Evolutionary conservation across 139 green algal genomes (phyloP).

Genomic region (Coelastrella sp.): DNA sequence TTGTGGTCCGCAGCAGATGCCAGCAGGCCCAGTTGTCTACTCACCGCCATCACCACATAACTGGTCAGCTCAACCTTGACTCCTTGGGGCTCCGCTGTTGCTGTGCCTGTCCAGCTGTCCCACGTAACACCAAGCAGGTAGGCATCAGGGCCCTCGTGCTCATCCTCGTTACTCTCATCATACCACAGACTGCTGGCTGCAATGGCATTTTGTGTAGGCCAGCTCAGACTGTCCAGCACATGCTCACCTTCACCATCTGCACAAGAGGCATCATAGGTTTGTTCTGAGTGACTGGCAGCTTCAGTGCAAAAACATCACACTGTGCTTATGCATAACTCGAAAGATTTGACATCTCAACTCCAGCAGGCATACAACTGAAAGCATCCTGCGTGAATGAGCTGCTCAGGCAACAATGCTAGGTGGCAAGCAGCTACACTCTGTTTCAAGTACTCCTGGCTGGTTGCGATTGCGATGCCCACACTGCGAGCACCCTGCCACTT

Average conservation of each 20-base stretch:
- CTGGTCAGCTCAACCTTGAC: constrained; percentile 20
- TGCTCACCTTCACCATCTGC: constrained; percentile 30
- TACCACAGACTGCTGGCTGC: constrained; percentile 19
- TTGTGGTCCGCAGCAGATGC: background rate
- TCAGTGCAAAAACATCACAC: too few relatives aligned
- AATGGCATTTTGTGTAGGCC: constrained; percentile 6
- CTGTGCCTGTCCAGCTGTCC: constrained; percentile 23
- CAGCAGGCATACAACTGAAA: too few relatives aligned
- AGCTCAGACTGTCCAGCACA: constrained; percentile 28
- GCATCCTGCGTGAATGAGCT: too few relatives aligned
- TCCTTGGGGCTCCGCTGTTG: constrained; percentile 15
- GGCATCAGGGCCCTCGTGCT: constrained; percentile 22
- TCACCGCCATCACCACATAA: constrained; percentile 14
- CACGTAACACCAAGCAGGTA: constrained; percentile 38
- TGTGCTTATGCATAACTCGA: too few relatives aligned
- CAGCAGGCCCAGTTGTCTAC: too few relatives aligned
- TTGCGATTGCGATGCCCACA: background rate
- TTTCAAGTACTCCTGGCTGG: too few relatives aligned
- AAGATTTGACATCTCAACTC: too few relatives aligned
- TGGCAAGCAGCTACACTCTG: too few relatives aligned
- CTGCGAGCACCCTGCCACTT: background rate
- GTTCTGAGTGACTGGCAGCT: too few relatives aligned
- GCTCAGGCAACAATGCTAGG: too few relatives aligned
- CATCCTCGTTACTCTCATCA: constrained; percentile 2
- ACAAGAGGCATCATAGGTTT: too few relatives aligned